Evolutionary conservation across 805 yeast genomes (phyloP).

Genomic region (Ogataea dorogensis): DNA sequence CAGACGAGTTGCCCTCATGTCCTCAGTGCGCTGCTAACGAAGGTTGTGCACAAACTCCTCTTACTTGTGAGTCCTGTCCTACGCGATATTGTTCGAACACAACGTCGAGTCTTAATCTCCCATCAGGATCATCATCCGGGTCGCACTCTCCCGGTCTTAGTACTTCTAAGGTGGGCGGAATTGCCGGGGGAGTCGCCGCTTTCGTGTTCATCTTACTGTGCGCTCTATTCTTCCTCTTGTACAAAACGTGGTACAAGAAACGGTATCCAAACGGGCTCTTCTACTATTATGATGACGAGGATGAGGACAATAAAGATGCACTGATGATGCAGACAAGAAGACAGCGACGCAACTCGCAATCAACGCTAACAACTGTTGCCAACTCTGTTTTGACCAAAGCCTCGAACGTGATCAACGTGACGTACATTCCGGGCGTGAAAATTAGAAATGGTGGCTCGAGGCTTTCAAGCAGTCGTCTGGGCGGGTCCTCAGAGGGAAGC

Average conservation of each 20-base stretch:
- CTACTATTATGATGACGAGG: constrained; percentile 29
- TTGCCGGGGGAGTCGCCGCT: constrained; percentile 74
- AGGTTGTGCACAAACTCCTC: constrained; percentile 53
- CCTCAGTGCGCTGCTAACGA: constrained; percentile 54
- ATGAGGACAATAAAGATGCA: constrained; percentile 23
- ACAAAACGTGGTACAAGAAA: constrained; percentile 43
- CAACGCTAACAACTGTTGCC: constrained; percentile 40
- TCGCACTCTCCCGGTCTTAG: constrained; percentile 3
- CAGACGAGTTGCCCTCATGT: constrained; percentile 40
- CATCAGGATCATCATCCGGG: neutral
- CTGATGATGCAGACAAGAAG: constrained; percentile 16
- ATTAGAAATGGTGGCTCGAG: constrained; percentile 43
- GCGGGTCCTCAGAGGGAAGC: constrained; percentile 19
- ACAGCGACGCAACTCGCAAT: constrained; percentile 26
- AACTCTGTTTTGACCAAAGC: constrained; percentile 74
- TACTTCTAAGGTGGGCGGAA: constrained; percentile 48
- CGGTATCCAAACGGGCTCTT: constrained; percentile 32
- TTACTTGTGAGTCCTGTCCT: constrained; percentile 60
- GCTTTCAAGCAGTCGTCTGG: constrained; percentile 11
- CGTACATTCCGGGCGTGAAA: constrained; percentile 92
- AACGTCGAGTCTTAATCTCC: constrained; percentile 17
- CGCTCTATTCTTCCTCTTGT: constrained; percentile 39
- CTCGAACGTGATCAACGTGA: constrained; percentile 85
- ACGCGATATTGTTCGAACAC: constrained; percentile 46
- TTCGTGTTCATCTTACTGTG: constrained; percentile 44